Evolutionary conservation across 805 yeast genomes (phyloP).

Genomic region (Candida sanyiensis): DNA sequence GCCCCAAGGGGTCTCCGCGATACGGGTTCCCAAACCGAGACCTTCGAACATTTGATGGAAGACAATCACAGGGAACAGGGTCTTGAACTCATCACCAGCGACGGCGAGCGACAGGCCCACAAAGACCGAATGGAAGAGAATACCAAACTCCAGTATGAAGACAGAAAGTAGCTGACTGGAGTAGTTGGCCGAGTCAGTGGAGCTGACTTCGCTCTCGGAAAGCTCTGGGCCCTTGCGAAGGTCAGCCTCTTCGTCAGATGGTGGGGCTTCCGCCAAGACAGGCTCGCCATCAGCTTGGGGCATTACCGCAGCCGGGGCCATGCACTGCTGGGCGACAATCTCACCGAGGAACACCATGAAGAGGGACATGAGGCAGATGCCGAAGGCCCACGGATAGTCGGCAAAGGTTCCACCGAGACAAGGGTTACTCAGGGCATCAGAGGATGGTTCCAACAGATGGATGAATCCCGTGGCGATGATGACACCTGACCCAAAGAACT

Average conservation of each 20-base stretch:
- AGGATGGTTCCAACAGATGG: constrained; percentile 15
- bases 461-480: constrained; percentile 18
- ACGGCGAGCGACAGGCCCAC: constrained; percentile 72
- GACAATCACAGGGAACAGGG: constrained; percentile 56
- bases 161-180: constrained; percentile 24
- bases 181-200: not conserved
- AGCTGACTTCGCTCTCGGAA: not conserved
- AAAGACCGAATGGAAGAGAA: constrained; percentile 73
- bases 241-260: constrained; percentile 3
- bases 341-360: constrained; percentile 3
- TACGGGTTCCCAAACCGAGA: constrained; percentile 68
- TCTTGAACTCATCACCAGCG: constrained; percentile 56
- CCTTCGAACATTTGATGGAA: constrained; percentile 81
- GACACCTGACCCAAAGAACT: constrained; percentile 34
- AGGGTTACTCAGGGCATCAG: constrained; percentile 9
- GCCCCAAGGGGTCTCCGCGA: constrained; percentile 41
- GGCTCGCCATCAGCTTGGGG: not conserved
- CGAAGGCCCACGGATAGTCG: constrained; percentile 4
- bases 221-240: not conserved
- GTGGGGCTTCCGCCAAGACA: too few species aligned
- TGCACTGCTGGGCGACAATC: not conserved
- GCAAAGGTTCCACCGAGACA: constrained; percentile 11
- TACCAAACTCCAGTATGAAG: constrained; percentile 64
- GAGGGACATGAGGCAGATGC: not conserved
- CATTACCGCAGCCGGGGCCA: not conserved